Base-by-base conservation (phyloP, 2,329 filamentous ascomycete species). In the Pyrenophora teres region DNA sequence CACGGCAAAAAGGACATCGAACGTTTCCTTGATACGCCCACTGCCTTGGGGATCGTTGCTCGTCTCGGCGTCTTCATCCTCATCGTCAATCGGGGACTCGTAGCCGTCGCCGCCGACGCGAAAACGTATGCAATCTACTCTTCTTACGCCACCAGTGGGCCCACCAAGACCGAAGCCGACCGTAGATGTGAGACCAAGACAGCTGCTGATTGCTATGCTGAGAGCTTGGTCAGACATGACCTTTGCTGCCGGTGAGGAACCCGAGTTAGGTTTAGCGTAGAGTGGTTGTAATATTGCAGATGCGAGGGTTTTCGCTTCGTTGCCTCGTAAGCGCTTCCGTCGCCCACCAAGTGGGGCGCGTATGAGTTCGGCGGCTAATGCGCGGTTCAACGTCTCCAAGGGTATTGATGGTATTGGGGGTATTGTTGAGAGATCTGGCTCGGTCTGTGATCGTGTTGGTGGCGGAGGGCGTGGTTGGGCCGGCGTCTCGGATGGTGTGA, bases 221-320 rank as follows among this genome's bases (percentile, higher is more conserved):
- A 76, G 65, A 1, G 75, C 58, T 31, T 73, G 64, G 19, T 76
- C 72, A 21, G 60, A 63, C 53, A 71, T 69, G 2, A 67, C 50
- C 19, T 71, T 72, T 5, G 68, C 60, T 25, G 68, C 60, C 30
- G 66, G 50, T 5, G 60, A 19, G 6, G 59, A 21, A 6, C 49
- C 47, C n/a, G 60, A 19, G 1, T 55, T 36, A 6, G 65, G 54
- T 8, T 72, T 74, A 4, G 74, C 56, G 43, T 69, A 69, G 10
- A 78, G 67, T 1, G 67, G 65, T 7, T 60, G 59, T 0, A 81
- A 64, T n/a, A 80, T 72, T 1, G 75, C 67, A 9, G 76, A 73
- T 3, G 78, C 77, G 7, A 81, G 71, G 4, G 70, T 69, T 50
- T 78, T 80, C 1, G 77, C 77, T 67, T 80, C 78, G 16, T 75